Percentiles rank a stretch among this genome's conserved stretches.
Evolutionary conservation across 352 stramenopile species (phyloP).

Genomic region (Nothophytophthora sp.): DNA sequence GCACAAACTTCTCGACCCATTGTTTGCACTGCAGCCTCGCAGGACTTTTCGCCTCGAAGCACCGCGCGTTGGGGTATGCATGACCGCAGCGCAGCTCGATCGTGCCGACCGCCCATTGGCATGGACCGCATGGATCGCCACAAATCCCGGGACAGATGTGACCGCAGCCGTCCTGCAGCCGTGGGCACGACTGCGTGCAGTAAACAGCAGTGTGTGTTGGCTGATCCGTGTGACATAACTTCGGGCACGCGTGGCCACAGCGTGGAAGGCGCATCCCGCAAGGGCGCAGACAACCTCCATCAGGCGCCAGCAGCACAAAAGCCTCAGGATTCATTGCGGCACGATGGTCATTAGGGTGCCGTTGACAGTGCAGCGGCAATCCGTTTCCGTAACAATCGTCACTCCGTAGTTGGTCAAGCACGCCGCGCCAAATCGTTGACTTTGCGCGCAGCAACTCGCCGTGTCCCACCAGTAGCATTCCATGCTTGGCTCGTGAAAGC

Average conservation of each 20-base stretch:
- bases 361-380: constrained; percentile 45
- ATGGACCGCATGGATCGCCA: constrained; percentile 60
- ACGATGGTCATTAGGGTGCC: constrained; percentile 28
- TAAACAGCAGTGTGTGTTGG: constrained; percentile 38
- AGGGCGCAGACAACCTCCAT: constrained; percentile 65
- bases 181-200: constrained; percentile 61
- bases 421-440: constrained; percentile 44
- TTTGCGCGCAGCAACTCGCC: constrained; percentile 30
- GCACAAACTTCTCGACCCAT: constrained; percentile 29
- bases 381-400: constrained; percentile 39
- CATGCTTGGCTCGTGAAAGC: constrained; percentile 58
- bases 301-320: constrained; percentile 52
- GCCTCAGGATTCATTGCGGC: constrained; percentile 23
- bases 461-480: constrained; percentile 66
- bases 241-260: constrained; percentile 52
- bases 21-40: constrained; percentile 25
- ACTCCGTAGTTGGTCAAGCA: constrained; percentile 59
- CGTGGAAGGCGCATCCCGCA: constrained; percentile 51
- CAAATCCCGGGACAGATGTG: constrained; percentile 65
- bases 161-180: constrained; percentile 38
- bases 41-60: constrained; percentile 20
- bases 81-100: constrained; percentile 62
- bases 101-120: constrained; percentile 35
- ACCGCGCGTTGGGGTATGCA: constrained; percentile 25
- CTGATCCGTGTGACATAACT: constrained; percentile 65